Evolutionary conservation across 805 yeast genomes (phyloP), one percentile per base, ranked within the genome.

Genomic region (Barnettozyma sucrosica): DNA sequence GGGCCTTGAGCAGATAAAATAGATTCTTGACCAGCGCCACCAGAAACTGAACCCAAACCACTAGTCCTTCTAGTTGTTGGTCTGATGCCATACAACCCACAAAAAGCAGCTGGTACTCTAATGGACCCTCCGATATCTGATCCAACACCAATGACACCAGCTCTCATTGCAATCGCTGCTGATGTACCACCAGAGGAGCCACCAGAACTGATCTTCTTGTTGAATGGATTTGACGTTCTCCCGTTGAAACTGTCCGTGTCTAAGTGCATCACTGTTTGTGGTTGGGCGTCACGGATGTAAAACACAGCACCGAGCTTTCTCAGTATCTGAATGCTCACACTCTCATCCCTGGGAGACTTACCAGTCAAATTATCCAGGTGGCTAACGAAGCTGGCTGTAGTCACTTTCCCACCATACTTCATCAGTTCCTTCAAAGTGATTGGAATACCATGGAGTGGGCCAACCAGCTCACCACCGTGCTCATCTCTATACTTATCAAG

Each of bases 121-220:
- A 83, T 77, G 13, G 83, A 76, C 2, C 89, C 89, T 48, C 89
- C 89, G 51, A 82, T 83, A 59, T 83, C 89, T 23, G 84, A 76
- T 30, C 88, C 88, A 42, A 79, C 68, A 23, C 85, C 90, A 40
- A 83, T 55, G 1, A 79, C 75, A 25, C 85, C 77, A 3, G 79
- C 83, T 45, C 74, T 75, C 54, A 77, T 66, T 2, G 77, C 77
- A 47, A 80, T 77, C 48, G 78, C 66, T 1, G 85, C 81, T 50
- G 86, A 83, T 57, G 81, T 87, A 53, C 89, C 89, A 47, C 88
- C 86, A 10, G 85, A 78, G 1, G 85, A 79, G 18, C 89, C 89
- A 51, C 89, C 89, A 2, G 83, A 71, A 23, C 83, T 75, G 44
- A 82, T 65, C 28, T 71, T 67, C 44, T 79, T 68, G 59, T 83